phyloP scores from a whole-genome alignment of 1,284 basidiomycete species.

The Ustilago bromivora region DNA sequence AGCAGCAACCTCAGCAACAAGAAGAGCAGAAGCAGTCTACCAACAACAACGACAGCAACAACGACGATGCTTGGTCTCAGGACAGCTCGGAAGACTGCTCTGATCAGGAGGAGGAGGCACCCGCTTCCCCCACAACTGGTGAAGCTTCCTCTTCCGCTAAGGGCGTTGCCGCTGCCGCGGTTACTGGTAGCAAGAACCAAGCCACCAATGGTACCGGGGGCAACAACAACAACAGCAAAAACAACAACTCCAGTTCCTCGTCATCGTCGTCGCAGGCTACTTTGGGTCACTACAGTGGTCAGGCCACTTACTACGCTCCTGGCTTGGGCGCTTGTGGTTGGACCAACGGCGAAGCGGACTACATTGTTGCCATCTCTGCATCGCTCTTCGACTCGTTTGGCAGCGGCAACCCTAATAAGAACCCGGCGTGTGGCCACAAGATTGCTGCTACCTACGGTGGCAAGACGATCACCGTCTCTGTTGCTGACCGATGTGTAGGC shows the following conservation, averaged over 20 bases:
- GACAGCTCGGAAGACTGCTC: slow-evolving; percentile 28
- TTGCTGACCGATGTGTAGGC: slow-evolving; percentile 61
- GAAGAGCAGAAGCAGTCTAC: not conserved
- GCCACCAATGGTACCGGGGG: slow-evolving; percentile 15
- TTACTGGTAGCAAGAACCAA: slow-evolving; percentile 37
- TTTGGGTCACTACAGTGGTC: slow-evolving; percentile 64
- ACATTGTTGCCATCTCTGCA: slow-evolving; percentile 62
- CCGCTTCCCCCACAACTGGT: slow-evolving; percentile 5
- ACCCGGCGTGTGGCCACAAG: slow-evolving; percentile 62
- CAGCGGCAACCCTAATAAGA: slow-evolving; percentile 63
- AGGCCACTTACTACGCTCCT: slow-evolving; percentile 61
- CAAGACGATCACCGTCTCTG: slow-evolving; percentile 58
- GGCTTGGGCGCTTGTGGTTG: slow-evolving; percentile 64
- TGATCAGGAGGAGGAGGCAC: slow-evolving; percentile 14
- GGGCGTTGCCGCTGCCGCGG: slow-evolving; percentile 26
- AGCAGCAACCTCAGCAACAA: slow-evolving; percentile 3
- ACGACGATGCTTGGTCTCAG: slow-evolving; percentile 4
- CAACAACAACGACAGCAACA: slow-evolving; percentile 7
- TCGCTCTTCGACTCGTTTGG: slow-evolving; percentile 55
- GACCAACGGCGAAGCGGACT: slow-evolving; percentile 54
- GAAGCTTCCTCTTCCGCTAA: slow-evolving; percentile 9
- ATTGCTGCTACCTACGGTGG: slow-evolving; percentile 58
- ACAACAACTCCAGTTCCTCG: slow-evolving; percentile 59
- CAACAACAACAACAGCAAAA: slow-evolving; percentile 9
- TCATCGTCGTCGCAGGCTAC: slow-evolving; percentile 67